Percentiles rank a stretch among this genome's conserved stretches.
These are phyloP conservation scores for Jackrogersella minutella DNA, from an alignment of 495 filamentous ascomycete species.

Conservation along the genomic window DNA sequence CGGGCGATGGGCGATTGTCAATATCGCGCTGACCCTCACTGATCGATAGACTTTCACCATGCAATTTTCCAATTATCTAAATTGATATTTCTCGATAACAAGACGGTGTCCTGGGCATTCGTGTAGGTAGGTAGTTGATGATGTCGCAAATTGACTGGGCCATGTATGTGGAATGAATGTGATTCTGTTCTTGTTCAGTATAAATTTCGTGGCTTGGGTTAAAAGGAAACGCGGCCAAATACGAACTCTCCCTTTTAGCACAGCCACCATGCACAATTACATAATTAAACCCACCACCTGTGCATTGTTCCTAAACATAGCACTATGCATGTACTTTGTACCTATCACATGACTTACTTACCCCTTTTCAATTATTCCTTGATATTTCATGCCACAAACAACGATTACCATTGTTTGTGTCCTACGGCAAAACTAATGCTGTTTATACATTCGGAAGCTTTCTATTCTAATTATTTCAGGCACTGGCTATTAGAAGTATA, in stretches of 20 bases:
- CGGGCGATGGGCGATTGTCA: slow-evolving; percentile 18
- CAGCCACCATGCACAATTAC: slow-evolving; percentile 33
- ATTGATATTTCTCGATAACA: slow-evolving; percentile 11
- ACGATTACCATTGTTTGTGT: too few relatives aligned
- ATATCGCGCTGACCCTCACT: slow-evolving; percentile 3
- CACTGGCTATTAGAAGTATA: too few relatives aligned
- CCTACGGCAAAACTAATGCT: too few relatives aligned
- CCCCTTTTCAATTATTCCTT: too few relatives aligned
- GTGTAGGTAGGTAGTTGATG: not conserved
- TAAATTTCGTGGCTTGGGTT: slow-evolving; percentile 32
- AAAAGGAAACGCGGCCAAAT: slow-evolving; percentile 17
- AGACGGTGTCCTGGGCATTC: not conserved
- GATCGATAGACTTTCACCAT: too few relatives aligned
- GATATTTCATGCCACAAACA: too few relatives aligned
- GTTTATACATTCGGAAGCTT: too few relatives aligned
- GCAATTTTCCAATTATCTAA: not conserved
- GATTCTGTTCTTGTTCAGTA: not conserved
- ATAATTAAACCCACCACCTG: not conserved
- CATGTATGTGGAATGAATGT: slow-evolving; percentile 25
- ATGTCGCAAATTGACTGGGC: slow-evolving; percentile 24
- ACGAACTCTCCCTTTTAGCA: slow-evolving; percentile 2
- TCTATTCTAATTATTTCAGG: too few relatives aligned
- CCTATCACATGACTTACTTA: too few relatives aligned
- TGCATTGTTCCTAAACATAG: not conserved
- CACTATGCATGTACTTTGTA: too few relatives aligned